Conservation (phyloP, 2,329 filamentous ascomycete genomes). For the Pseudogymnoascus sp. region DNA sequence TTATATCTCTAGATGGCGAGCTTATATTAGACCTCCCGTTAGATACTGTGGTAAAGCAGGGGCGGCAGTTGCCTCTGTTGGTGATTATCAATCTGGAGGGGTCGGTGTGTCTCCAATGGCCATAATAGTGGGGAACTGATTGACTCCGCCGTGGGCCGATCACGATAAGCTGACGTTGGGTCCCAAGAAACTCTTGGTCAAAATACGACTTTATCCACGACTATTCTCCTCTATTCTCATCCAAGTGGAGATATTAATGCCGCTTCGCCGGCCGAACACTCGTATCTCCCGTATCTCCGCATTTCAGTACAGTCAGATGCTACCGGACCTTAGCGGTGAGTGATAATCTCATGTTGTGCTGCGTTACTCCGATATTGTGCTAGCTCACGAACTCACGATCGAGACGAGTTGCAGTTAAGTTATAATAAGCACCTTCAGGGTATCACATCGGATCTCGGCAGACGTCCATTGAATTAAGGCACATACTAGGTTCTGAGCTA, state of each 20-base stretch:
- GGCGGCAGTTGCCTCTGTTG: neutral
- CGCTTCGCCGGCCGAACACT: neutral
- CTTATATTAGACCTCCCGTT: neutral
- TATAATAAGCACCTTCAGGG: neutral
- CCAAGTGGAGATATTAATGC: neutral
- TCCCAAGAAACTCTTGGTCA: neutral
- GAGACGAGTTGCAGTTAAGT: neutral
- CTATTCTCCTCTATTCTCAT: neutral
- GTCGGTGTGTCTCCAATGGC: neutral
- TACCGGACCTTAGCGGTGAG: neutral
- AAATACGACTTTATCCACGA: neutral
- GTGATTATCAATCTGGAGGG: conserved; percentile 5
- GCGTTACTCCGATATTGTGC: neutral
- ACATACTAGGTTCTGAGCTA: neutral
- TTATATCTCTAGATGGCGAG: neutral
- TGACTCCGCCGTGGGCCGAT: neutral
- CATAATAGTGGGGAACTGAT: conserved; percentile 6
- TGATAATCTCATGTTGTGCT: neutral
- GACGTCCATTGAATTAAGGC: neutral
- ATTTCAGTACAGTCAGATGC: neutral
- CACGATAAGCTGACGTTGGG: neutral
- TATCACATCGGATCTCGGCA: neutral
- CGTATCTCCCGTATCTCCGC: conserved; percentile 2
- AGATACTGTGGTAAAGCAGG: neutral
- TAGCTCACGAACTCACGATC: neutral